Percentiles rank a stretch among this genome's conserved stretches.
Evolutionary conservation across 345 rosid genomes (phyloP).

Genomic region (Passiflora organensis): DNA sequence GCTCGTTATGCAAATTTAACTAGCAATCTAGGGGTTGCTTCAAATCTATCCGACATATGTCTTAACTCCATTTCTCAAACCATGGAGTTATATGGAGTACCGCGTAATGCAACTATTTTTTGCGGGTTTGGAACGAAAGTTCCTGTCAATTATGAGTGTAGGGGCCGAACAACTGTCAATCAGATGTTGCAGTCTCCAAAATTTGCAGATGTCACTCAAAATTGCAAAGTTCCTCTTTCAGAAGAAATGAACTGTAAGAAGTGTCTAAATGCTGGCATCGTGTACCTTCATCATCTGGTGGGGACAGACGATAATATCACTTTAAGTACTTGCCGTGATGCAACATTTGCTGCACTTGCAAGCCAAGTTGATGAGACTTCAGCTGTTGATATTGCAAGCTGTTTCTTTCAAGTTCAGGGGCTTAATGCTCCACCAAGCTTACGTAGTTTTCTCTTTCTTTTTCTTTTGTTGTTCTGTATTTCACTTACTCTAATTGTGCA

Average conservation of each 20-base stretch:
- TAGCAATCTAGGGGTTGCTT: constrained; percentile 56
- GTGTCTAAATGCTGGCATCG: constrained; percentile 75
- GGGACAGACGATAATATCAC: constrained; percentile 56
- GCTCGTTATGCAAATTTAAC: constrained; percentile 75
- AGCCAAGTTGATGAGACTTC: constrained; percentile 63
- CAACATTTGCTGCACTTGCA: constrained; percentile 68
- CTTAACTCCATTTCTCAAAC: constrained; percentile 58
- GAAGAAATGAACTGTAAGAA: constrained; percentile 51
- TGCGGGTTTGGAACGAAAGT: constrained; percentile 89
- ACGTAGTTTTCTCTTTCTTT: constrained; percentile 5
- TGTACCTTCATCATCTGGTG: constrained; percentile 58
- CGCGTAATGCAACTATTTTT: constrained; percentile 64
- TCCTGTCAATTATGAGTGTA: constrained; percentile 65
- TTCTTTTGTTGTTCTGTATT: neutral
- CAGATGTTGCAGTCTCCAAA: constrained; percentile 74
- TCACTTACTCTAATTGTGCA: neutral
- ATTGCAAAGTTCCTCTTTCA: constrained; percentile 57
- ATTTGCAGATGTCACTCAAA: constrained; percentile 49
- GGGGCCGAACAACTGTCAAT: constrained; percentile 59
- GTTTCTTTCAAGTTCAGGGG: constrained; percentile 82
- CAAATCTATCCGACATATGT: constrained; percentile 49
- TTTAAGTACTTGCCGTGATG: constrained; percentile 84
- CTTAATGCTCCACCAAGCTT: constrained; percentile 50
- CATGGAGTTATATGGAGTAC: constrained; percentile 71
- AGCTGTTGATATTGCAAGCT: constrained; percentile 61